These are phyloP conservation scores for Solanum gandarillasii DNA, from an alignment of 257 asterid genomes.

Conservation along the genomic window DNA sequence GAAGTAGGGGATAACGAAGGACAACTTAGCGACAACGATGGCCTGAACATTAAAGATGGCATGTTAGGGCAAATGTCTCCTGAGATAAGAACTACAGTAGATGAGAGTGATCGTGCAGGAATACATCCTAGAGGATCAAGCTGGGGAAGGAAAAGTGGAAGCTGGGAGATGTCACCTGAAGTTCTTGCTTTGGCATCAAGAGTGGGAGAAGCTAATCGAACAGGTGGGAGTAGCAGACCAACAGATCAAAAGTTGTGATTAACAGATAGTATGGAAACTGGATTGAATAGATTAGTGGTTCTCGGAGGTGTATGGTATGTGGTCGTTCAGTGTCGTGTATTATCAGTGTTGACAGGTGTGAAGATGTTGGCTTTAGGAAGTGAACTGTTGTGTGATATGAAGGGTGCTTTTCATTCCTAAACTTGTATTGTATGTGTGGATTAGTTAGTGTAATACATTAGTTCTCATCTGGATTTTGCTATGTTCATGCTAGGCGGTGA, in stretches of 20 bases:
- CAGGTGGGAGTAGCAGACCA: slow-evolving; percentile 49
- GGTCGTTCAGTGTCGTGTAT: slow-evolving; percentile 22
- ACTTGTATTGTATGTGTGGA: slow-evolving; percentile 23
- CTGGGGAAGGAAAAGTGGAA: slow-evolving; percentile 96
- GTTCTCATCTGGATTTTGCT: background rate
- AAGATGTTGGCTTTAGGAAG: slow-evolving; percentile 21
- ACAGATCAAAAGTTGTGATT: slow-evolving; percentile 21
- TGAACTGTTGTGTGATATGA: slow-evolving; percentile 19
- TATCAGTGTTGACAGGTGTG: slow-evolving; percentile 13
- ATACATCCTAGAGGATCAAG: slow-evolving; percentile 70
- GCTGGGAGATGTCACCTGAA: slow-evolving; percentile 99
- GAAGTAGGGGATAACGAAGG: slow-evolving; percentile 41
- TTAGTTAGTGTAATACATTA: slow-evolving; percentile 11
- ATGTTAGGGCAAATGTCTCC: slow-evolving; percentile 54
- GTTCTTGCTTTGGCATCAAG: slow-evolving; percentile 85
- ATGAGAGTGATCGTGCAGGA: slow-evolving; percentile 77
- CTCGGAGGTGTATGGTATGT: slow-evolving; percentile 12
- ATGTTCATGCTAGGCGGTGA: background rate
- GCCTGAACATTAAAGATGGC: slow-evolving; percentile 35
- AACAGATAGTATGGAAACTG: background rate
- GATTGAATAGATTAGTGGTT: slow-evolving; percentile 1
- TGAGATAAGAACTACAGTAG: slow-evolving; percentile 76
- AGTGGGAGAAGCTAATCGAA: slow-evolving; percentile 58
- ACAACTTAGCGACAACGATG: slow-evolving; percentile 53
- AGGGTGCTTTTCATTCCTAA: slow-evolving; percentile 6